Evolutionary conservation across 495 filamentous ascomycete genomes (phyloP).

Genomic region (Podospora pseudoanserina): DNA sequence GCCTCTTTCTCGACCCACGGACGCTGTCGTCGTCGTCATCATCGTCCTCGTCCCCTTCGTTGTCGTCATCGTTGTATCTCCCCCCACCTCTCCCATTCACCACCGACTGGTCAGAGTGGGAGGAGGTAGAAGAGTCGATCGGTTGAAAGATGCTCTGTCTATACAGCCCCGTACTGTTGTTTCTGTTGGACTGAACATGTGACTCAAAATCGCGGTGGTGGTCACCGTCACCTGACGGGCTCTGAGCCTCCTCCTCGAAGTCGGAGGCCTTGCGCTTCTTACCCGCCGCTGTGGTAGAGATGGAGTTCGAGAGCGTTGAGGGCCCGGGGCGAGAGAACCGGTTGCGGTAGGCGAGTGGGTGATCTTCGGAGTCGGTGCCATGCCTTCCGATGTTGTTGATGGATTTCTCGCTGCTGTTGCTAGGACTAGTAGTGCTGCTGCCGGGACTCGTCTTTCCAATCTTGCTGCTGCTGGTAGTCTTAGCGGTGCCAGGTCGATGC

Average conservation of each 20-base stretch:
- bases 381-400: background rate
- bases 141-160: slow-evolving; percentile 20
- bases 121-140: slow-evolving; percentile 9
- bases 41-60: slow-evolving; percentile 16
- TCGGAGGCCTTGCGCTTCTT: slow-evolving; percentile 23
- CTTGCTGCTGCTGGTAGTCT: slow-evolving; percentile 3
- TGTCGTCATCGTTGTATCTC: background rate
- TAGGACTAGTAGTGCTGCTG: slow-evolving; percentile 8
- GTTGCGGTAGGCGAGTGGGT: background rate
- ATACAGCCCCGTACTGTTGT: slow-evolving; percentile 5
- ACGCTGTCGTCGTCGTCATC: slow-evolving; percentile 16
- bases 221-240: background rate
- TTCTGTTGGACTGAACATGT: background rate
- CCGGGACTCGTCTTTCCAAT: slow-evolving; percentile 8
- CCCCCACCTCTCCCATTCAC: background rate
- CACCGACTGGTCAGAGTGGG: slow-evolving; percentile 3
- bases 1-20: slow-evolving; percentile 18
- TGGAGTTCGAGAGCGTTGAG: background rate
- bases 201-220: background rate
- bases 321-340: background rate
- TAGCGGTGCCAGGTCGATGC: slow-evolving; percentile 9
- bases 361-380: slow-evolving; percentile 7
- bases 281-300: background rate
- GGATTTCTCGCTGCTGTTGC: slow-evolving; percentile 11
- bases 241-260: slow-evolving; percentile 11